phyloP scores from a whole-genome alignment of 192 early-diverging fungal genomes.

The Cetraspora pellucida region DNA sequence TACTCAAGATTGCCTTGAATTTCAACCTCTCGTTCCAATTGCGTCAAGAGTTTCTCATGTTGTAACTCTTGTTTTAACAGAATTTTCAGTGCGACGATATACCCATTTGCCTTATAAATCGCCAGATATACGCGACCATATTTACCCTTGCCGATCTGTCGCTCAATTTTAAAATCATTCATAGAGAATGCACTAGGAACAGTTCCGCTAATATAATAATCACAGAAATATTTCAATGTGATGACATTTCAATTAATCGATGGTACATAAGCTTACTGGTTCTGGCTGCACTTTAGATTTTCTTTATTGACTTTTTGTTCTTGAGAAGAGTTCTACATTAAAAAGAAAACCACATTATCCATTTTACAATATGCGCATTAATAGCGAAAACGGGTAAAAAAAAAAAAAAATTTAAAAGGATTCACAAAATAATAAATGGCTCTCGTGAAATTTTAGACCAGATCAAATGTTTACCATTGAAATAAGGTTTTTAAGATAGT shows the following conservation, averaged over 20 bases:
- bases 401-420: no score
- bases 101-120: conserved; percentile 80
- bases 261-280: background rate
- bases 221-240: background rate
- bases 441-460: no score
- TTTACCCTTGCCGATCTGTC: conserved; percentile 88
- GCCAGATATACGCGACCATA: conserved; percentile 95
- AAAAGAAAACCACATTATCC: background rate
- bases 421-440: no score
- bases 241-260: background rate
- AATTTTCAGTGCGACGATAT: conserved; percentile 91
- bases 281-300: background rate
- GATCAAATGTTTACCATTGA: no score
- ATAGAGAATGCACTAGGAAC: background rate
- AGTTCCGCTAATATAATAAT: background rate
- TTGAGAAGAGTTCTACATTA: background rate
- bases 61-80: conserved; percentile 82
- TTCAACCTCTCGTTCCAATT: conserved; percentile 91
- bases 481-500: no score
- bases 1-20: conserved; percentile 90
- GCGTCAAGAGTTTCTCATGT: conserved; percentile 76
- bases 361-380: no score
- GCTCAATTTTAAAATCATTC: conserved; percentile 90
- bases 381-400: no score
- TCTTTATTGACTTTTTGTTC: background rate